These are phyloP conservation scores for Monosporascus ibericus DNA, from an alignment of 2,329 filamentous ascomycete genomes.

Conservation along the genomic window DNA sequence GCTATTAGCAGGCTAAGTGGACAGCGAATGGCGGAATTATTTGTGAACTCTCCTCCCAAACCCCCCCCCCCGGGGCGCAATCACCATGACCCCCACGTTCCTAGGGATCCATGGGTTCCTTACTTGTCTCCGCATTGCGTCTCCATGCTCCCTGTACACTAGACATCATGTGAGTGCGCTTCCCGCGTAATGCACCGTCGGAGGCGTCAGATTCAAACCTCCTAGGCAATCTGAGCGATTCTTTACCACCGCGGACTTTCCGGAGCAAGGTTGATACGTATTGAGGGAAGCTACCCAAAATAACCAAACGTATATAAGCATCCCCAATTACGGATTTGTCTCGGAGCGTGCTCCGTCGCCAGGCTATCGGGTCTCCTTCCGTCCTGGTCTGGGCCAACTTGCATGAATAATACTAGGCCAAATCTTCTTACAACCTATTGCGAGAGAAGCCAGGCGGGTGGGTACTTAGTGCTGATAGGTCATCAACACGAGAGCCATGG, in stretches of 20 bases:
- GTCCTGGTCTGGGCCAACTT: not conserved
- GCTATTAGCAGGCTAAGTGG: too few relatives aligned
- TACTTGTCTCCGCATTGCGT: not conserved
- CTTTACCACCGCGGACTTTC: too few relatives aligned
- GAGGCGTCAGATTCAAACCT: not conserved
- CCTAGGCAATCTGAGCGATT: not conserved
- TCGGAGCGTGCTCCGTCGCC: not conserved
- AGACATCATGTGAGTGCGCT: not conserved
- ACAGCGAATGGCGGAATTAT: not conserved
- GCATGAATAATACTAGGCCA: not conserved
- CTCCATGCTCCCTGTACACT: not conserved
- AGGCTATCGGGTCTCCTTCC: not conserved
- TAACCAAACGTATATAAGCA: too few relatives aligned
- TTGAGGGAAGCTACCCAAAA: too few relatives aligned
- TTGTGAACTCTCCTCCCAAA: not conserved
- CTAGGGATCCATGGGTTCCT: not conserved
- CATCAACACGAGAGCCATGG: too few relatives aligned
- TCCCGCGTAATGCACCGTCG: not conserved
- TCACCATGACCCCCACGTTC: not conserved
- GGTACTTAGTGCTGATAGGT: not conserved
- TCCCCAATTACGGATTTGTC: too few relatives aligned
- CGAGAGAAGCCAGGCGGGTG: not conserved
- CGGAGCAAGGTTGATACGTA: too few relatives aligned
- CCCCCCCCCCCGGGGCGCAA: not conserved
- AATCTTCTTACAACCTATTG: not conserved